phyloP scores from a whole-genome alignment of 192 early-diverging fungal genomes.

The Pilobolus umbonatus region DNA sequence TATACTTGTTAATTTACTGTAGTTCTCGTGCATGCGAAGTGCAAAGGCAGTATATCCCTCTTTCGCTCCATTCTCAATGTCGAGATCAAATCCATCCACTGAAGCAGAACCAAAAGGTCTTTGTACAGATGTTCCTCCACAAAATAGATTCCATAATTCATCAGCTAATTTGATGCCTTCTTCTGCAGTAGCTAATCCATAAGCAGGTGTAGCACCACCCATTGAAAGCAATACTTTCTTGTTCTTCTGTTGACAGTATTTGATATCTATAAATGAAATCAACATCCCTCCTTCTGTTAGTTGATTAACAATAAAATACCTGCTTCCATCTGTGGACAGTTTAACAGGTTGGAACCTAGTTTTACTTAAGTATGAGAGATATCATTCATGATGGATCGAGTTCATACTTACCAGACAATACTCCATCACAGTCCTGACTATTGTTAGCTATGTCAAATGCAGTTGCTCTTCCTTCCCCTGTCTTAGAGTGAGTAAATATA shows the following conservation, averaged over 20 bases:
- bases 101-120: constrained; percentile 67
- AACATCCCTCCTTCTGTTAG: background rate
- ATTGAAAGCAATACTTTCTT: constrained; percentile 69
- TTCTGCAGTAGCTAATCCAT: constrained; percentile 50
- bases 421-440: constrained; percentile 11
- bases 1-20: constrained; percentile 20
- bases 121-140: constrained; percentile 48
- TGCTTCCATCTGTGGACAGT: constrained; percentile 61
- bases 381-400: too few relatives aligned
- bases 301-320: background rate
- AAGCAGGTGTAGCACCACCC: constrained; percentile 57
- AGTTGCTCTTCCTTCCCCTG: background rate
- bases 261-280: constrained; percentile 44
- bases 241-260: constrained; percentile 64
- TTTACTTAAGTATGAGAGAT: constrained; percentile 16
- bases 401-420: constrained; percentile 9
- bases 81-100: constrained; percentile 45
- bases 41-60: constrained; percentile 58
- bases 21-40: constrained; percentile 47
- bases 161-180: constrained; percentile 57
- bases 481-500: background rate
- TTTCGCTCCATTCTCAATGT: constrained; percentile 61
- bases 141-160: constrained; percentile 71
- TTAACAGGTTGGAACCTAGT: constrained; percentile 53
- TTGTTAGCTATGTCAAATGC: constrained; percentile 22